These are phyloP conservation scores for Xylaria sp. DNA, from an alignment of 2,329 filamentous ascomycete genomes.

Conservation along the genomic window DNA sequence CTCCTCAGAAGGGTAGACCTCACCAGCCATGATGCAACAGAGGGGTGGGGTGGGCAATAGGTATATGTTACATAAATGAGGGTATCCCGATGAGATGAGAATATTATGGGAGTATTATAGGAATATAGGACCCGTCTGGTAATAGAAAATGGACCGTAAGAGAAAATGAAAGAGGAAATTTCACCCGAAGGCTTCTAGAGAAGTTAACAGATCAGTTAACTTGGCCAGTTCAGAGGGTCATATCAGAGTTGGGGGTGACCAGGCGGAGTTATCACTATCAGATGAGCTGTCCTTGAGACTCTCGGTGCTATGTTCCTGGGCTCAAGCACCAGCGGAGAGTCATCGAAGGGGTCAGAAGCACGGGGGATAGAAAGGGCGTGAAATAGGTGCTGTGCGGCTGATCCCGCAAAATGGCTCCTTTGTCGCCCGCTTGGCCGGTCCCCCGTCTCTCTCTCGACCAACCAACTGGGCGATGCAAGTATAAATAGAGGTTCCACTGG, in stretches of 20 bases:
- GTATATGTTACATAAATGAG: slow-evolving; percentile 19
- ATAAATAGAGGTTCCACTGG: slow-evolving; percentile 30
- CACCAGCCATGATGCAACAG: slow-evolving; percentile 51
- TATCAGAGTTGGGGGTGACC: slow-evolving; percentile 19
- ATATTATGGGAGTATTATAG: slow-evolving; percentile 6
- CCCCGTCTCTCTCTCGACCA: slow-evolving; percentile 18
- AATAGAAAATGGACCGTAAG: slow-evolving; percentile 22
- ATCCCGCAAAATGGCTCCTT: slow-evolving; percentile 34
- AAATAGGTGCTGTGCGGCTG: slow-evolving; percentile 41
- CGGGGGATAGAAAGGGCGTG: slow-evolving; percentile 23
- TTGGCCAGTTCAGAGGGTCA: slow-evolving; percentile 27
- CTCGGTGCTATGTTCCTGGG: slow-evolving; percentile 21
- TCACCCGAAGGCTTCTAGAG: slow-evolving; percentile 26
- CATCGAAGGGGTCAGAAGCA: slow-evolving; percentile 41
- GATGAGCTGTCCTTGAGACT: slow-evolving; percentile 42
- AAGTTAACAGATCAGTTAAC: slow-evolving; percentile 27
- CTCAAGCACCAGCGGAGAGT: slow-evolving; percentile 34
- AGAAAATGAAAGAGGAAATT: slow-evolving; percentile 20
- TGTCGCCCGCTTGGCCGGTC: slow-evolving; percentile 35
- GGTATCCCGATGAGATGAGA: slow-evolving; percentile 3
- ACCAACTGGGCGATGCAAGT: slow-evolving; percentile 23
- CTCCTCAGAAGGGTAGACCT: slow-evolving; percentile 54
- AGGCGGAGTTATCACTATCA: slow-evolving; percentile 33
- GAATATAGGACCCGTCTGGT: slow-evolving; percentile 13
- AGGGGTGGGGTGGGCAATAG: slow-evolving; percentile 20